These are phyloP conservation scores for Candida ascalaphidarum DNA, from an alignment of 805 yeast species.

Conservation along the genomic window DNA sequence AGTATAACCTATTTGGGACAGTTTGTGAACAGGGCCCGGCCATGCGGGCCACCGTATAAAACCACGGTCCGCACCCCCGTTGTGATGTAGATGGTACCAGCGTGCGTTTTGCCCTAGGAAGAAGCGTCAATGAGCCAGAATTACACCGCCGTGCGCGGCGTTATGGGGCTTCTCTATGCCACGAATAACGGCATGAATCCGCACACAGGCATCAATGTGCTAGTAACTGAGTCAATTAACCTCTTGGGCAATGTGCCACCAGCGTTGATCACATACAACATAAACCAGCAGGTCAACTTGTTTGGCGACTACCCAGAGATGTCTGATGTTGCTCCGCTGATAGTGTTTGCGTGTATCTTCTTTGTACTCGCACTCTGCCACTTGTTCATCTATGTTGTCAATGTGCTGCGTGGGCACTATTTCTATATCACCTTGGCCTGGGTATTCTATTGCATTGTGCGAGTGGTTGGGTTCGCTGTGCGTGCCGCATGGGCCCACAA, in stretches of 20 bases:
- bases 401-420: constrained; percentile 7
- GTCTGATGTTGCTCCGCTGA: constrained; percentile 7
- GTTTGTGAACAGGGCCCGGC: too few species aligned
- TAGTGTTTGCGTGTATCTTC: constrained; percentile 5
- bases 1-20: too few species aligned
- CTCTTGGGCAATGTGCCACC: too few species aligned
- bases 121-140: too few species aligned
- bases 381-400: constrained; percentile 4
- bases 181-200: constrained; percentile 21
- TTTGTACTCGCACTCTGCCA: constrained; percentile 4
- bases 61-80: background rate
- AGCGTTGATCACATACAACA: too few species aligned
- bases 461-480: constrained; percentile 5
- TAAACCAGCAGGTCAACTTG: constrained; percentile 4
- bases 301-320: constrained; percentile 8
- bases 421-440: constrained; percentile 7
- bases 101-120: too few species aligned
- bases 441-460: constrained; percentile 4
- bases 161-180: constrained; percentile 18
- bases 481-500: constrained; percentile 6
- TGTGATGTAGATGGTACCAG: too few species aligned
- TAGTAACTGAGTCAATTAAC: constrained; percentile 19
- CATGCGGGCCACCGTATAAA: background rate
- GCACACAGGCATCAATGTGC: constrained; percentile 20
- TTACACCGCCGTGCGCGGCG: constrained; percentile 22